phyloP scores from a whole-genome alignment of 2,329 filamentous ascomycete genomes.

The Alternaria burnsii region DNA sequence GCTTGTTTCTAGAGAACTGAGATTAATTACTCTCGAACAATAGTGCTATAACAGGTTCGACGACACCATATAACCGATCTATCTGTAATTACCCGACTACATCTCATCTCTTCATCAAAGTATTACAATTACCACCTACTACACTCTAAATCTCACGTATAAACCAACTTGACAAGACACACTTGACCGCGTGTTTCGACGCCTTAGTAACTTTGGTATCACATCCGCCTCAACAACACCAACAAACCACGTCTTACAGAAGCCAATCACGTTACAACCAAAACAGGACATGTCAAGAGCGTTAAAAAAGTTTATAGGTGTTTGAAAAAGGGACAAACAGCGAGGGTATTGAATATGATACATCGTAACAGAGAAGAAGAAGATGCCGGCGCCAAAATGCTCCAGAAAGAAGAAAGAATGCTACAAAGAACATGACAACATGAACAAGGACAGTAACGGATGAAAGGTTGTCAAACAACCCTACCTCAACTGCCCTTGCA shows the following conservation, averaged over 20 bases:
- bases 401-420: not conserved
- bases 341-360: conserved; percentile 12
- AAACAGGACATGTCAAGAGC: not conserved
- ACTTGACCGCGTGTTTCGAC: not conserved
- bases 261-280: not conserved
- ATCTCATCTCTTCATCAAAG: no score
- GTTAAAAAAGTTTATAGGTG: not conserved
- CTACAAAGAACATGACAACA: not conserved
- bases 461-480: not conserved
- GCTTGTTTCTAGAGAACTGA: no score
- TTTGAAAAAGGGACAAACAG: not conserved
- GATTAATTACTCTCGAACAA: no score
- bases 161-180: no score
- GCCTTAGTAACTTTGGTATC: accelerated
- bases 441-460: not conserved
- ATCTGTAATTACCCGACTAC: no score
- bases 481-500: conserved; percentile 75
- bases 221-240: not conserved
- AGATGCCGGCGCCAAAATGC: conserved; percentile 1
- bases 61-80: no score
- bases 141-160: no score
- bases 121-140: no score
- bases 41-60: no score
- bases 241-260: not conserved
- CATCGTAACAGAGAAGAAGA: not conserved